Evolutionary conservation across 306 rosid species (phyloP), one percentile per base, ranked within the genome.

Genomic region (Gillenia trifoliata): DNA sequence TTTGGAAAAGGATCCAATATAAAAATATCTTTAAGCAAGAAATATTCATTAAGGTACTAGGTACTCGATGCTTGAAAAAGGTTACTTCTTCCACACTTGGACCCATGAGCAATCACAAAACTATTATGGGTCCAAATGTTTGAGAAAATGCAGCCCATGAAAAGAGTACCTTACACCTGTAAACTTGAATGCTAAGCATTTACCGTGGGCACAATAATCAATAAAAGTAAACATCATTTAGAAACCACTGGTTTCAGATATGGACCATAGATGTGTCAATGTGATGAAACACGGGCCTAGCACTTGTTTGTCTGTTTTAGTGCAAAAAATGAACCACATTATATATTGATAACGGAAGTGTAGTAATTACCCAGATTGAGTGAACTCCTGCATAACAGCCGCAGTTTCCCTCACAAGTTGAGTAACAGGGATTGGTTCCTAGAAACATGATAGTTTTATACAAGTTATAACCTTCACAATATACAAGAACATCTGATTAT

Each of bases 331-430:
- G 25, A 30, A 38, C 33, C 7, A 57, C 15, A 56, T 2, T 23
- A 31, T 8, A 19, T 15, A 41, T 3, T 11, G 4, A 41, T n/a
- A 66, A 1, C 29, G 60, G 74, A 50, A 31, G 78, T 70, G 45
- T 50, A 49, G 11, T 80, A 79, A 47, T 82, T 89, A 94, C 97
- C 98, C 99, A 47, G 96, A 92, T 78, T 94, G 99, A 78, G 99
- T 92, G 79, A 94, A 94, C 81, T 94, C 98, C 86, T 94, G 95
- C 97, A 94, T 94, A 66, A 92, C 96, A 50, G 96, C 95, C 11
- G 96, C 99, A 65, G 90, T 92, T 87, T 94, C 97, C 90, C 97
- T 87, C 28, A 94, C 96, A 79, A 94, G 99, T 71, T 94, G 99
- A 31, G 99, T 90, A 69, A 92, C 99, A 54, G 96, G 98, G 81